A percentile compares a stretch with the other conserved stretches of the same genome.
Evolutionary conservation across 2,329 filamentous ascomycete species (phyloP).

Genomic region (Hypoxylon sp.): DNA sequence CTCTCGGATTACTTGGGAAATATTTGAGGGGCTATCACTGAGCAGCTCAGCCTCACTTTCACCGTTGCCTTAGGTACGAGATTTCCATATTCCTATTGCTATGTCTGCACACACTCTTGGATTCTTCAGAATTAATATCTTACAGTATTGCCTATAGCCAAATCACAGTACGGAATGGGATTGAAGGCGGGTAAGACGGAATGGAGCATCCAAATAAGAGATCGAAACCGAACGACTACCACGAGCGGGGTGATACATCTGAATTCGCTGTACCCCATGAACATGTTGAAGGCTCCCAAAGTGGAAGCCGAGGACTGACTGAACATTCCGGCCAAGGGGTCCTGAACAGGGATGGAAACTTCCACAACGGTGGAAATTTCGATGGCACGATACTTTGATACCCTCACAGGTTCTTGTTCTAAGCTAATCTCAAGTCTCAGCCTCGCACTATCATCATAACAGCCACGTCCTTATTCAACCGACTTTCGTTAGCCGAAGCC

Average conservation of each 20-base stretch:
- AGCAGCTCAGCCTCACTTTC: background rate
- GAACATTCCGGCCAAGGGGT: conserved; percentile 11
- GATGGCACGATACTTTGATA: background rate
- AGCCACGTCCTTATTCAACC: background rate
- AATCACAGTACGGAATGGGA: too few species aligned
- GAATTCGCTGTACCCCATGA: background rate
- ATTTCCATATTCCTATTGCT: too few species aligned
- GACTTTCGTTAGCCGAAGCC: background rate
- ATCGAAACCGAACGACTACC: conserved; percentile 2
- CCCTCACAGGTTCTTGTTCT: background rate
- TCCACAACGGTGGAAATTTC: conserved; percentile 5
- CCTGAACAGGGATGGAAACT: background rate
- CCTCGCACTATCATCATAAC: background rate
- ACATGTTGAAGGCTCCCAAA: background rate
- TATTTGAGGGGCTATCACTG: too few species aligned
- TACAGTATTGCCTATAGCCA: background rate
- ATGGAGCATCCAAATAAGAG: conserved; percentile 8
- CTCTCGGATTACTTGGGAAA: too few species aligned
- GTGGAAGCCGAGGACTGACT: background rate
- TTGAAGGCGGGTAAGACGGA: background rate
- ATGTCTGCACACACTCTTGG: background rate
- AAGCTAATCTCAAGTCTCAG: background rate
- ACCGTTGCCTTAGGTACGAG: background rate
- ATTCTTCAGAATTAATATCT: background rate
- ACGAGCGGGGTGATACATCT: background rate